Conservation (phyloP, 2,329 filamentous ascomycete species). For the Aureobasidium pullulans region DNA sequence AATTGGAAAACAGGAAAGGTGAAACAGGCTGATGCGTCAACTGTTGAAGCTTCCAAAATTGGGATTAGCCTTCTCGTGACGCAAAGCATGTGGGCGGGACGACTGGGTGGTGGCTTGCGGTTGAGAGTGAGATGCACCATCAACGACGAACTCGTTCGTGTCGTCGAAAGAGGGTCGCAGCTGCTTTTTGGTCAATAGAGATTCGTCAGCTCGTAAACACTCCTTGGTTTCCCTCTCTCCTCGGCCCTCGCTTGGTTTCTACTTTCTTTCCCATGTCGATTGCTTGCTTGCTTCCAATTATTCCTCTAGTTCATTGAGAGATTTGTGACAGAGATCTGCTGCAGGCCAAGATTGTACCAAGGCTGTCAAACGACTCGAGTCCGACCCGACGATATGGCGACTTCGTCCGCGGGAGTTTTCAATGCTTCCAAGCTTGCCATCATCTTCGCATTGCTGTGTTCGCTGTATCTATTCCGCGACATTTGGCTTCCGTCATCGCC, state of each 20-base stretch:
- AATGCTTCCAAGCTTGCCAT: conserved; percentile 16
- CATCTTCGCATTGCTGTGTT: conserved; percentile 21
- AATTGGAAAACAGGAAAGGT: background rate
- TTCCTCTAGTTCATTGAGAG: background rate
- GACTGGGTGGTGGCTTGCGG: background rate
- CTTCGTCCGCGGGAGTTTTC: conserved; percentile 5
- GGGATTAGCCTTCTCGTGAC: background rate
- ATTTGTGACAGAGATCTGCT: background rate
- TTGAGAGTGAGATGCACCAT: background rate
- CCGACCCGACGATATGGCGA: background rate
- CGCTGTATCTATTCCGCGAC: conserved; percentile 22
- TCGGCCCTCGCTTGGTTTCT: background rate
- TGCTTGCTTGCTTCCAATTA: conserved; percentile 5
- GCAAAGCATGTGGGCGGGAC: background rate
- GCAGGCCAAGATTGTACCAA: conserved; percentile 10
- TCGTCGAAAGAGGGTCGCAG: background rate
- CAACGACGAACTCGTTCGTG: background rate
- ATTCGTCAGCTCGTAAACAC: conserved; percentile 5
- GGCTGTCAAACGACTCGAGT: background rate
- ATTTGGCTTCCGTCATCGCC: conserved; percentile 19
- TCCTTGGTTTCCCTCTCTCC: background rate
- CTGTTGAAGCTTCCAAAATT: background rate
- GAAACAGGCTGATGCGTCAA: background rate
- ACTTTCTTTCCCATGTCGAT: background rate
- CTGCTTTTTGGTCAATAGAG: background rate